phyloP scores from a whole-genome alignment of 2,329 filamentous ascomycete species.

The Claviceps quebecensis region DNA sequence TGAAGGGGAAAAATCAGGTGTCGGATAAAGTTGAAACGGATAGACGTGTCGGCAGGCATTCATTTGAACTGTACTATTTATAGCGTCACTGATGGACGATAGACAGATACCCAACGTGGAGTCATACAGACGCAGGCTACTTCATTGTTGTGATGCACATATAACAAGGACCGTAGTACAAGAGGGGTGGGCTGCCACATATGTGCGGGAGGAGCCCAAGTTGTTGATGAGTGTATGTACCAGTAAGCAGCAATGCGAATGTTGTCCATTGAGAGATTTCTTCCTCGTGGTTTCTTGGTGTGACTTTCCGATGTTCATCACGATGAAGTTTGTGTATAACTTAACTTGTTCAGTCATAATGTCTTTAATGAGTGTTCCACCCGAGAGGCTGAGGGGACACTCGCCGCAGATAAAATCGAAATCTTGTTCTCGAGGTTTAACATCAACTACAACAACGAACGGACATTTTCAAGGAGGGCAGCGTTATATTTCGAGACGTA shows the following conservation, averaged over 20 bases:
- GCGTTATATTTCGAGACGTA: constrained; percentile 73
- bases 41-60: background rate
- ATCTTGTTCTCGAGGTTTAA: constrained; percentile 79
- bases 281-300: too few relatives aligned
- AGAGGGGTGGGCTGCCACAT: too few relatives aligned
- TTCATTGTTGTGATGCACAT: background rate
- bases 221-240: too few relatives aligned
- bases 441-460: constrained; percentile 97
- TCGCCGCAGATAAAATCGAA: constrained; percentile 86
- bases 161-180: too few relatives aligned
- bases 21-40: background rate
- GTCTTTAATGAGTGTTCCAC: too few relatives aligned
- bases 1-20: background rate
- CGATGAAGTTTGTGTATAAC: too few relatives aligned
- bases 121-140: background rate
- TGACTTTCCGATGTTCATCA: too few relatives aligned
- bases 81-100: constrained; percentile 2
- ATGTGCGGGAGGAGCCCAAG: too few relatives aligned
- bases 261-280: too few relatives aligned
- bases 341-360: too few relatives aligned
- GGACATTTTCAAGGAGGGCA: constrained; percentile 87
- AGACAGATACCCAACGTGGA: constrained; percentile 5
- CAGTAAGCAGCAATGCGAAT: background rate
- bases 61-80: constrained; percentile 7
- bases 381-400: constrained; percentile 58